Percentiles rank a stretch among this genome's conserved stretches.
phyloP scores from a whole-genome alignment of 306 rosid genomes.

The Trichosanthes truncata region DNA sequence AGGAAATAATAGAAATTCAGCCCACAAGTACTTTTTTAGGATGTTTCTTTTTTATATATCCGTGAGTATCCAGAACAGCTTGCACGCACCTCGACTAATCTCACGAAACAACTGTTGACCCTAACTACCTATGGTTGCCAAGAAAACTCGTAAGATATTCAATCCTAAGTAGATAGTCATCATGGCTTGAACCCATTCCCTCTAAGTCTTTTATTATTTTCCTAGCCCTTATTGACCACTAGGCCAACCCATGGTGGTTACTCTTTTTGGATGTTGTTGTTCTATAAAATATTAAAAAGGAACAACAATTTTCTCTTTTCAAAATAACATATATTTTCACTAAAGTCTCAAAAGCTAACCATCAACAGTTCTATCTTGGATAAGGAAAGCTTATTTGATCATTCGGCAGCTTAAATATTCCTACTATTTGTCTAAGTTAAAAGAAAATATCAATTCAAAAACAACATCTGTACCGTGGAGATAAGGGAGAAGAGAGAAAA shows the following conservation, averaged over 20 bases:
- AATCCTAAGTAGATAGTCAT: neutral
- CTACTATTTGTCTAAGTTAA: neutral
- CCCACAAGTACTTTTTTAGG: neutral
- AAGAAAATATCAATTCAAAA: neutral
- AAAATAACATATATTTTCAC: neutral
- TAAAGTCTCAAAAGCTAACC: neutral
- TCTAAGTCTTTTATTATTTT: no score
- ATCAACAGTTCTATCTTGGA: neutral
- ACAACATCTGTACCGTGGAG: neutral
- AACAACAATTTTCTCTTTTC: neutral
- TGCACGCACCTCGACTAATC: neutral
- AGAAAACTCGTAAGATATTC: neutral
- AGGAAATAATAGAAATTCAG: neutral
- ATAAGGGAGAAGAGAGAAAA: constrained; percentile 1
- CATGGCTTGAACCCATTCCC: neutral
- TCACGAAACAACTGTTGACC: no score
- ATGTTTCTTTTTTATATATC: neutral
- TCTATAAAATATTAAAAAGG: neutral
- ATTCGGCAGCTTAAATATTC: neutral
- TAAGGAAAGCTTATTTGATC: neutral
- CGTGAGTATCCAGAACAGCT: no score
- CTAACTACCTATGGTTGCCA: no score
- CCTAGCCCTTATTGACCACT: no score
- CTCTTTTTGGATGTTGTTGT: no score
- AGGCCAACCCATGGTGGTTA: no score